phyloP scores from a whole-genome alignment of 495 filamentous ascomycete genomes.

The Neurospora tetrasperma region DNA sequence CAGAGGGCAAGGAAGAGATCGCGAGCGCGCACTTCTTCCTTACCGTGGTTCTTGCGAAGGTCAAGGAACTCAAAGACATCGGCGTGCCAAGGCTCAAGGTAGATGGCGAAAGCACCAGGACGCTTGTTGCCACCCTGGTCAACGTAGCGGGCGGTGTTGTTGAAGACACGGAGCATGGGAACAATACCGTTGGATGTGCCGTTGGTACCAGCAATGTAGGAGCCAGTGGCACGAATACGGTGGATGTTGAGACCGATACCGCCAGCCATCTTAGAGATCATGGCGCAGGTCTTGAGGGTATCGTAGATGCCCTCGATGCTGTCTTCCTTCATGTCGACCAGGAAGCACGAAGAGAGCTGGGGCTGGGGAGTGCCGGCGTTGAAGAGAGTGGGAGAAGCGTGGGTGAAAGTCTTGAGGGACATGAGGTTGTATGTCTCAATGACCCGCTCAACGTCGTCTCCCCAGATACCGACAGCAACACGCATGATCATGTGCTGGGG shows the following conservation, averaged over 20 bases:
- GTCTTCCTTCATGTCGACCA: slow-evolving; percentile 97
- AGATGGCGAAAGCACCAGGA: slow-evolving; percentile 95
- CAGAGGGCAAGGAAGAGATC: slow-evolving; percentile 97
- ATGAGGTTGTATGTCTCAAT: slow-evolving; percentile 97
- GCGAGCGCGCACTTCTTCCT: slow-evolving; percentile 93
- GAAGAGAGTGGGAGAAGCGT: slow-evolving; percentile 95
- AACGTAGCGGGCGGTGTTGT: slow-evolving; percentile 97
- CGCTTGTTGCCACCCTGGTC: slow-evolving; percentile 99
- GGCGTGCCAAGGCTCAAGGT: slow-evolving; percentile 98
- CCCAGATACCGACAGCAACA: slow-evolving; percentile 93
- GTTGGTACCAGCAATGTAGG: slow-evolving; percentile 95
- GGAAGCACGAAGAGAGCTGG: slow-evolving; percentile 93
- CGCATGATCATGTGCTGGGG: slow-evolving; percentile 99
- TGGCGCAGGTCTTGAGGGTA: slow-evolving; percentile 95
- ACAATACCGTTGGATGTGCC: slow-evolving; percentile 95
- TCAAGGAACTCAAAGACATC: slow-evolving; percentile 97
- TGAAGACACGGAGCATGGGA: slow-evolving; percentile 96
- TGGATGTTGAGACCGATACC: slow-evolving; percentile 95
- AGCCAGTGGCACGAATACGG: slow-evolving; percentile 89
- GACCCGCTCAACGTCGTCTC: slow-evolving; percentile 83
- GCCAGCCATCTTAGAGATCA: slow-evolving; percentile 99
- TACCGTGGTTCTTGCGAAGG: slow-evolving; percentile 97
- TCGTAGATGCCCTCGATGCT: slow-evolving; percentile 99
- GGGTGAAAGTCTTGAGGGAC: slow-evolving; percentile 96
- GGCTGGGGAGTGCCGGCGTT: slow-evolving; percentile 90